phyloP scores from a whole-genome alignment of 441 rosid species.

The Geranium incanum region DNA sequence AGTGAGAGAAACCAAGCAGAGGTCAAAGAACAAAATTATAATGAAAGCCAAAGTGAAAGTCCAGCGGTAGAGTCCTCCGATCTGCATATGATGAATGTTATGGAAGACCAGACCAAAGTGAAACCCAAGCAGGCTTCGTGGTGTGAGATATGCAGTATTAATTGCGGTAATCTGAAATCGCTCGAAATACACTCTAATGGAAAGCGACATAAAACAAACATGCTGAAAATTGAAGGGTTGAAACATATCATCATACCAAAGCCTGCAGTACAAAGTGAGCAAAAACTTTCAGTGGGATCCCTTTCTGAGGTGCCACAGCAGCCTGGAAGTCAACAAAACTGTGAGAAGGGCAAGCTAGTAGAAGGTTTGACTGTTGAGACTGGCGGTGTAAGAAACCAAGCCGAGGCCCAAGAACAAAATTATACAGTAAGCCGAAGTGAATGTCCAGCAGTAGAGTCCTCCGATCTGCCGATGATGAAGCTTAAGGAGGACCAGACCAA shows the following conservation, averaged over 20 bases:
- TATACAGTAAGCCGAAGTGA: slow-evolving; percentile 8
- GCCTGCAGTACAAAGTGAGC: slow-evolving; percentile 13
- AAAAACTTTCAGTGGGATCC: slow-evolving; percentile 15
- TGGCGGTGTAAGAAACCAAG: slow-evolving; percentile 9
- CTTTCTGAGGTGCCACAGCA: slow-evolving; percentile 18
- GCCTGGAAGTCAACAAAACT: slow-evolving; percentile 11
- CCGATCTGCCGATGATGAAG: slow-evolving; percentile 15
- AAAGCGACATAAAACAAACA: slow-evolving; percentile 35
- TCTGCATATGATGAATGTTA: slow-evolving; percentile 3
- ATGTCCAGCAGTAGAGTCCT: slow-evolving; percentile 12
- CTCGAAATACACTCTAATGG: slow-evolving; percentile 40
- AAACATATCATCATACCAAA: slow-evolving; percentile 19
- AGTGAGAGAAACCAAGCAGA: slow-evolving; percentile 11
- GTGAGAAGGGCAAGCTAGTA: slow-evolving; percentile 10
- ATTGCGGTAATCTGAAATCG: slow-evolving; percentile 32
- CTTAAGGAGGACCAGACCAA: neutral
- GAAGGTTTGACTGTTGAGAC: slow-evolving; percentile 11
- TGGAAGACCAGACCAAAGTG: no score
- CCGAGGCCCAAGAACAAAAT: slow-evolving; percentile 14
- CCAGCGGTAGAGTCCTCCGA: slow-evolving; percentile 14
- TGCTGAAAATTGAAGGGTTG: slow-evolving; percentile 25
- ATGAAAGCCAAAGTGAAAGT: slow-evolving; percentile 8
- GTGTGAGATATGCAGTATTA: slow-evolving; percentile 22
- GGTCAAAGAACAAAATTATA: slow-evolving; percentile 12
- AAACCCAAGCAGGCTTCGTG: no score